Percentiles rank a stretch among this genome's conserved stretches.
phyloP scores from a whole-genome alignment of 164 flowering plant species.

The Tetracentron sinense region DNA sequence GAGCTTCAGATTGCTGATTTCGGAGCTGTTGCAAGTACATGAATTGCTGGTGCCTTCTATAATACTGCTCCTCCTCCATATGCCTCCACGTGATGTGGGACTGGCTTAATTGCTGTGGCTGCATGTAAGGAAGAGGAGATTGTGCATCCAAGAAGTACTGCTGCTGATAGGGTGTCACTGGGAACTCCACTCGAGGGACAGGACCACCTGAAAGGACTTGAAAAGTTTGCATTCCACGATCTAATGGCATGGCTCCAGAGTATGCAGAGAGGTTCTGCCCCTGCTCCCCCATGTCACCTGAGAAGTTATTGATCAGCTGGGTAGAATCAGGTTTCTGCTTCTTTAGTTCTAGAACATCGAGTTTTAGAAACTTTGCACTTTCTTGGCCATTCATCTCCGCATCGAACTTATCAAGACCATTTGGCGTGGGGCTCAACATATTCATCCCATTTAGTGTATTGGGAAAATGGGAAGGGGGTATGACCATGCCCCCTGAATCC shows the following conservation, averaged over 20 bases:
- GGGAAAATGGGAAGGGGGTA: constrained; percentile 22
- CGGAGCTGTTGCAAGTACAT: constrained; percentile 40
- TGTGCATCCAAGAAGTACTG: constrained; percentile 34
- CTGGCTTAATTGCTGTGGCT: constrained; percentile 33
- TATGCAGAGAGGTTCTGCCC: constrained; percentile 7
- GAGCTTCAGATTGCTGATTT: constrained; percentile 29
- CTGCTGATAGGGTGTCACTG: constrained; percentile 35
- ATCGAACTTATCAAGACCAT: constrained; percentile 20
- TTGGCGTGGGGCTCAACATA: constrained; percentile 16
- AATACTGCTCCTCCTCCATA: constrained; percentile 36
- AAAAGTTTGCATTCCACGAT: constrained; percentile 28
- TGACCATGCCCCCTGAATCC: constrained; percentile 6
- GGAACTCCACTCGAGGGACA: constrained; percentile 32
- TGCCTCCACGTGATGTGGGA: constrained; percentile 35
- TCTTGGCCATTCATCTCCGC: constrained; percentile 17
- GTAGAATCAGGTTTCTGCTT: constrained; percentile 16
- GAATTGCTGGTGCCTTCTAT: constrained; percentile 40
- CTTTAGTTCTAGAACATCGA: constrained; percentile 21
- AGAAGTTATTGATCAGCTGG: constrained; percentile 19
- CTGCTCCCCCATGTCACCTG: constrained; percentile 18
- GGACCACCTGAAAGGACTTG: constrained; percentile 26
- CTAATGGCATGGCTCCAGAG: constrained; percentile 23
- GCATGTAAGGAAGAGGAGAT: constrained; percentile 31
- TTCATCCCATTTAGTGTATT: constrained; percentile 16
- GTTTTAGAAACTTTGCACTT: constrained; percentile 12